Evolutionary conservation across 441 rosid species (phyloP), one percentile per base, ranked within the genome.

Genomic region (Geranium incanum): DNA sequence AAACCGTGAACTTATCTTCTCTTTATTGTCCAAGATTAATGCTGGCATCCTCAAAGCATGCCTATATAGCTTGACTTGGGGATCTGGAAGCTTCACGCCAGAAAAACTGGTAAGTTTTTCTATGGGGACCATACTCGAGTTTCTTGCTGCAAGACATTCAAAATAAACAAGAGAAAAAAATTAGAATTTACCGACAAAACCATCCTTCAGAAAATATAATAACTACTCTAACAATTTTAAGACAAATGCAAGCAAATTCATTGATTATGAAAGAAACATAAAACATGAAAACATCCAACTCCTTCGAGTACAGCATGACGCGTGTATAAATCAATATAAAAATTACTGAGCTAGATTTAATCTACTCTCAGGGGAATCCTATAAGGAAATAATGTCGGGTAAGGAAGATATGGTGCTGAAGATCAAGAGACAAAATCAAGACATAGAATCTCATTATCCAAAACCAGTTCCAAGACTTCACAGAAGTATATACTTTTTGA

Each of bases 1-100:
- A 79, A 96, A 96, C 76, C 84, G 84, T 5, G 93, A 90, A 68
- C 7, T 77, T 68, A 36, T 74, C 84, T 81, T 90, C 81, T 96
- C 97, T 66, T 79, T 88, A 73, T 86, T 82, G 78, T 90, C 99
- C 88, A 93, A 81, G 68, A 93, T 82, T 80, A 91, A 72, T 4
- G 89, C 80, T 41, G 99, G 99, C 99, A 96, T 96, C 74, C 81
- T 90, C 82, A 96, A 78, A 74, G 45, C 70, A 72, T 85, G 82
- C 85, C 98, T 87, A 71, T 72, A 75, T 67, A 41, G 79, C 86
- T 84, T 87, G 55, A 81, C 76, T 67, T 69, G 80, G 70, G 85
- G 81, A 70, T 78, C 84, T 67, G 80, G 76, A 67, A 87, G 88
- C 74, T 89, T 82, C 84, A 88, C 87, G 79, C 89, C 79, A 36